Evolutionary conservation across 768 basidiomycete species (phyloP), one percentile per base, ranked within the genome.

Genomic region (Obba rivulosa): DNA sequence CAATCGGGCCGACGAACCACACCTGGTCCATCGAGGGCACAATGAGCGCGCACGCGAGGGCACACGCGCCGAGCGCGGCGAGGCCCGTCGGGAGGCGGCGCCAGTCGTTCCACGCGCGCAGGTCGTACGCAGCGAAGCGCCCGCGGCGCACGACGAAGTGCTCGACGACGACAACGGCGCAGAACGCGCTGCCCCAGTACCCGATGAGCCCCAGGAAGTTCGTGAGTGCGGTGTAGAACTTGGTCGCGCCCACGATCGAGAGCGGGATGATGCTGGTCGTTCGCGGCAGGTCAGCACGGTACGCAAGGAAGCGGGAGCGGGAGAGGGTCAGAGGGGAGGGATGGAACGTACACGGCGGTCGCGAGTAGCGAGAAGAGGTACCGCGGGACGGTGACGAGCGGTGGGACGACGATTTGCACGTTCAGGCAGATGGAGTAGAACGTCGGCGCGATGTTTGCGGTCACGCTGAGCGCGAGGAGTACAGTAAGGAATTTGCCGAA

Each of bases 371-470:
- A 76, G 61, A 91, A 82, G 10, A 87, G 66, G 62, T 84, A 89
- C 58, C 86, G 73, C 1, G 87, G 87, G 7, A 88, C 72, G 49
- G 60, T 66, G 10, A 73, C 69, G 28, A 82, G 70, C 36, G 68
- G 70, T 0, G 87, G 86, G 4, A 85, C 62, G 56, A 83, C 73
- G 1, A 85, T 73, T 60, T 92, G 89, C 54, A 88, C 69, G 60
- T 80, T 83, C 49, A 92, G 73, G 53, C 81, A 79, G 49, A 85
- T 77, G 38, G 85, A 88, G 64, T 96, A 96, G 52, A 92, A 81
- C 5, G 87, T 85, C 2, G 83, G 79, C 1, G 88, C 86, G 39
- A 89, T 84, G 66, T 92, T 93, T 2, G 79, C 87, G 2, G 82
- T 80, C 11, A 90, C 80, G 49, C 82, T 83, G 24, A 93, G 66